A percentile compares a stretch with the other conserved stretches of the same genome.
These are phyloP conservation scores for Xylaria sp. DNA, from an alignment of 2,329 filamentous ascomycete genomes.

Conservation along the genomic window DNA sequence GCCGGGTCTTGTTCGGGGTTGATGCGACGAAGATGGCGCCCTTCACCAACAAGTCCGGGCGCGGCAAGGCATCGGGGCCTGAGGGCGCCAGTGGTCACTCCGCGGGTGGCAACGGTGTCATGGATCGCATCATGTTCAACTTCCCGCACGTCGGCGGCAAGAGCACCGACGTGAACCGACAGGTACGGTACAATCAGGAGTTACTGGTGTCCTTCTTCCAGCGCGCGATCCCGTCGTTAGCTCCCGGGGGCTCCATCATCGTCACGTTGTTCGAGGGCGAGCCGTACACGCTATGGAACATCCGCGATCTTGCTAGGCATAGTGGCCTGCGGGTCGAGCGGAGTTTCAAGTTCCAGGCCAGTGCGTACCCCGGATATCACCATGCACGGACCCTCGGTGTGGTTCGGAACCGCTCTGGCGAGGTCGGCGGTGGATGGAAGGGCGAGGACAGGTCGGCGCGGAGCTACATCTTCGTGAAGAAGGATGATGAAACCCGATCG, in stretches of 20 bases:
- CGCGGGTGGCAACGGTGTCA: constrained; percentile 53
- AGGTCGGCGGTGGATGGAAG: constrained; percentile 60
- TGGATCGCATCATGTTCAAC: constrained; percentile 90
- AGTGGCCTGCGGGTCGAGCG: constrained; percentile 74
- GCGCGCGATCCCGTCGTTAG: constrained; percentile 63
- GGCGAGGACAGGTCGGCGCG: constrained; percentile 65
- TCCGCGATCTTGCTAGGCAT: constrained; percentile 86
- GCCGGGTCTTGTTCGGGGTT: constrained; percentile 68
- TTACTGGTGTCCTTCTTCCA: constrained; percentile 77
- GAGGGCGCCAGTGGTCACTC: not conserved
- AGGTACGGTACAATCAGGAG: constrained; percentile 91
- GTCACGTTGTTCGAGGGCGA: constrained; percentile 93
- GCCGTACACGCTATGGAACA: constrained; percentile 96
- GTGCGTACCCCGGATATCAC: constrained; percentile 76
- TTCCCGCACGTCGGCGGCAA: constrained; percentile 96
- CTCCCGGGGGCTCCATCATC: constrained; percentile 71
- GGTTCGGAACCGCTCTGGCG: constrained; percentile 61
- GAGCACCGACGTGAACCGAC: constrained; percentile 91
- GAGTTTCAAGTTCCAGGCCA: constrained; percentile 76
- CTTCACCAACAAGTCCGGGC: constrained; percentile 55
- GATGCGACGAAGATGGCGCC: constrained; percentile 74
- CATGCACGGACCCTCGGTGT: constrained; percentile 80
- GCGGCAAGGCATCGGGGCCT: constrained; percentile 10
- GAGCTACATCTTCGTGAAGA: constrained; percentile 72
- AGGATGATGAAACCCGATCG: constrained; percentile 59